A percentile compares a stretch with the other conserved stretches of the same genome.
phyloP scores from a whole-genome alignment of 2,329 filamentous ascomycete genomes.

The Cylindrodendrum hubeiense region DNA sequence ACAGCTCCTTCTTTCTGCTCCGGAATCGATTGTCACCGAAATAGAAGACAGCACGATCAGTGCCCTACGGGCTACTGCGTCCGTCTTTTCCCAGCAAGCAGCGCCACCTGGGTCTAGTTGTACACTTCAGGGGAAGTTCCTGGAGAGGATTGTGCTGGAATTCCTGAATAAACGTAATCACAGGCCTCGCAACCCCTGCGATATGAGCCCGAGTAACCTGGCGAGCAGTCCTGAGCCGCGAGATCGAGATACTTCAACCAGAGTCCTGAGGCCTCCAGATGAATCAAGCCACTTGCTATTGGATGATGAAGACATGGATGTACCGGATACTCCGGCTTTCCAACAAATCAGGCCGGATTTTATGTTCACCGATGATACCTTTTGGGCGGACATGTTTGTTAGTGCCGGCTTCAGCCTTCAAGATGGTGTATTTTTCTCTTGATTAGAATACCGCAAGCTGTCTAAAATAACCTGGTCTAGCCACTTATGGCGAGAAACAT shows the following conservation, averaged over 20 bases:
- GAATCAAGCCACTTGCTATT: background rate
- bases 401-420: conserved; percentile 46
- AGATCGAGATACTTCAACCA: background rate
- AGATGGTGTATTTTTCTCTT: conserved; percentile 42
- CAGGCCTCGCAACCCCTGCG: background rate
- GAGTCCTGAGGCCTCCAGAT: background rate
- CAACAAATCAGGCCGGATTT: conserved; percentile 9
- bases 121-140: conserved; percentile 48
- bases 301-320: background rate
- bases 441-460: background rate
- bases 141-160: conserved; percentile 37
- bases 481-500: background rate
- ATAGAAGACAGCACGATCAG: conserved; percentile 24
- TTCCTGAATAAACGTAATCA: conserved; percentile 8
- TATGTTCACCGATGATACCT: conserved; percentile 37
- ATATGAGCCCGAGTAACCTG: background rate
- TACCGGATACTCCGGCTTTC: background rate
- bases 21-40: conserved; percentile 5
- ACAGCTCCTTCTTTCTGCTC: conserved; percentile 18
- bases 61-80: conserved; percentile 30
- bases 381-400: conserved; percentile 46
- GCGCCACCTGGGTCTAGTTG: conserved; percentile 44
- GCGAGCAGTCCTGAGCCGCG: background rate
- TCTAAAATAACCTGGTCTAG: background rate
- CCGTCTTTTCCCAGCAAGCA: conserved; percentile 45